Evolutionary conservation across 352 stramenopile genomes (phyloP).

Genomic region (Phytophthora kernoviae): DNA sequence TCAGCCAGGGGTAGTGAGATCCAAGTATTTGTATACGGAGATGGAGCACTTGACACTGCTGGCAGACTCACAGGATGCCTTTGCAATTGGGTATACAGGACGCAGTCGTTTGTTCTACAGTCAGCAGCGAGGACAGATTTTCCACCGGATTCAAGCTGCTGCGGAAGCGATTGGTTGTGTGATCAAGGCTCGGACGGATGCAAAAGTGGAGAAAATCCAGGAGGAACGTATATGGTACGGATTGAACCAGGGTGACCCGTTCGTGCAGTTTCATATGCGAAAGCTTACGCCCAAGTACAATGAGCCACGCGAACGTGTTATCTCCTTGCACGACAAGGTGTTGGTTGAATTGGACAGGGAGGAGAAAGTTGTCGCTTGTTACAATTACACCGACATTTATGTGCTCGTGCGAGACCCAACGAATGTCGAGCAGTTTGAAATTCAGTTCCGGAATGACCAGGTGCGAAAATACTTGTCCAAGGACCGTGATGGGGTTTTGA

Average conservation of each 20-base stretch:
- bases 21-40: conserved; percentile 80
- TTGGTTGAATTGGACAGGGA: conserved; percentile 68
- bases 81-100: conserved; percentile 71
- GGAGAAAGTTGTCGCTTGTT: conserved; percentile 57
- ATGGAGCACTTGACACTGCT: conserved; percentile 76
- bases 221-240: conserved; percentile 53
- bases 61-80: conserved; percentile 58
- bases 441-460: conserved; percentile 75
- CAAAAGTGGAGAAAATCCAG: conserved; percentile 50
- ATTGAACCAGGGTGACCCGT: conserved; percentile 51
- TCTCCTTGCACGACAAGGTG: conserved; percentile 75
- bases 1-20: conserved; percentile 48
- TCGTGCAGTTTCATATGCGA: conserved; percentile 72
- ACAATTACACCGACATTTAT: conserved; percentile 73
- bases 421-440: conserved; percentile 62
- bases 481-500: conserved; percentile 78
- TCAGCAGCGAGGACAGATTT: conserved; percentile 54
- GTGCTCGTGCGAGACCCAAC: conserved; percentile 60
- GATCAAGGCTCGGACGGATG: conserved; percentile 42
- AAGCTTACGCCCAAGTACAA: conserved; percentile 77
- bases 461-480: conserved; percentile 58
- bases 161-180: conserved; percentile 63
- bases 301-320: conserved; percentile 45
- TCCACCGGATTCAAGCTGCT: conserved; percentile 58
- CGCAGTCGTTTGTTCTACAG: conserved; percentile 78